Conservation (phyloP, 106 monocot species). For the Agapanthus africanus region DNA sequence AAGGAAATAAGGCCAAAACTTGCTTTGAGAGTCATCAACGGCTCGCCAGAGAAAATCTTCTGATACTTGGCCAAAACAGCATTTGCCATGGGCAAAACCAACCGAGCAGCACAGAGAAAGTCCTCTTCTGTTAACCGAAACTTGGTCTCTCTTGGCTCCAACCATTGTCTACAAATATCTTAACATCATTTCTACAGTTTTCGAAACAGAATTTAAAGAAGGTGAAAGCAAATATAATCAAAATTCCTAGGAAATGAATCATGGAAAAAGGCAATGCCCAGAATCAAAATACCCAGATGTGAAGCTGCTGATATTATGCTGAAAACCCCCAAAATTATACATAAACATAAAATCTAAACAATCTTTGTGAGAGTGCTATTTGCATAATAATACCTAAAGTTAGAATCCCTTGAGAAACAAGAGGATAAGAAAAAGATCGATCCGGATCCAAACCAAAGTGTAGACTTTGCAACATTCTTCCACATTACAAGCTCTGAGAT, state of each 20-base stretch:
- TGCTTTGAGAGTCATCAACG: slow-evolving; percentile 85
- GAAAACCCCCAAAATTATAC: background rate
- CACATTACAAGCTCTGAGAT: slow-evolving; percentile 75
- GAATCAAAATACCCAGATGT: slow-evolving; percentile 41
- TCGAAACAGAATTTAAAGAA: background rate
- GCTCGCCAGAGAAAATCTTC: slow-evolving; percentile 77
- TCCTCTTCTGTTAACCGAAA: slow-evolving; percentile 64
- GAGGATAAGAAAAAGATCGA: slow-evolving; percentile 71
- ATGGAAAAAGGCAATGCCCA: slow-evolving; percentile 58
- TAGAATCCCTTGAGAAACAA: slow-evolving; percentile 48
- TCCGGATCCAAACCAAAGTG: slow-evolving; percentile 85
- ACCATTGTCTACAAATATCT: slow-evolving; percentile 33
- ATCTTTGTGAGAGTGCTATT: background rate
- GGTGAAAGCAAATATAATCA: background rate
- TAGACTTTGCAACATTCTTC: slow-evolving; percentile 72
- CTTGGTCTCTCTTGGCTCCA: slow-evolving; percentile 16
- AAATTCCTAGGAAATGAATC: slow-evolving; percentile 13
- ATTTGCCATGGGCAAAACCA: slow-evolving; percentile 52
- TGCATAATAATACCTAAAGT: slow-evolving; percentile 44
- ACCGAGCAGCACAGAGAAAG: slow-evolving; percentile 32
- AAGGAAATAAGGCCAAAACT: background rate
- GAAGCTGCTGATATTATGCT: slow-evolving; percentile 22
- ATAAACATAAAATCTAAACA: background rate
- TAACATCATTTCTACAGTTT: background rate
- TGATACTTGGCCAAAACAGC: slow-evolving; percentile 38